Evolutionary conservation across 2,329 filamentous ascomycete species (phyloP), one percentile per base, ranked within the genome.

Genomic region (Cytospora piceae): DNA sequence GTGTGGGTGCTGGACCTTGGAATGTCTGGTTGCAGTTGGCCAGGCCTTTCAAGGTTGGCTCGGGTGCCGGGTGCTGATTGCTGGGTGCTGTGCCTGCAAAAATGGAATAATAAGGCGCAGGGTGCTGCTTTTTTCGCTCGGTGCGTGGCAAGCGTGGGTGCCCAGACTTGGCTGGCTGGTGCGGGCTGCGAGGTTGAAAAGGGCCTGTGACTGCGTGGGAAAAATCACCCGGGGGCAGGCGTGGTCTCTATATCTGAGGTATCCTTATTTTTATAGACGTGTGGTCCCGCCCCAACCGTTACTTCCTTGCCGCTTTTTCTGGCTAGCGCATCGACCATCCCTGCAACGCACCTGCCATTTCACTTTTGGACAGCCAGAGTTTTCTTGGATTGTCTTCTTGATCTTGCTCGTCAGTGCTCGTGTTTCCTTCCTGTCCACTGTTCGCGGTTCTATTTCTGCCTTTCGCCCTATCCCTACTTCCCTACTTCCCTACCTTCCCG

Each of bases 211-310:
- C 57, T 51, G 46, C 57, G 65, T 67, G 65, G 58, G 65, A 67
- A 61, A 66, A 67, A 64, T 57, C 65, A 60, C 63, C 61, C 51
- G 57, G 60, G 64, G 61, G 65, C 61, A 59, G 63, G 65, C 46
- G 61, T 59, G 62, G 65, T 61, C 65, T 67, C 64, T 62, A 64
- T 67, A 67, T 67, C 65, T 62, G 53, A 67, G 65, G 65, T 60
- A 56, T 59, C 58, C 60, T 61, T 67, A 59, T 67, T 67, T 67
- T 64, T 64, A 67, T 67, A 67, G 63, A 64, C 65, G 53, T 57
- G 61, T 58, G 65, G 52, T 46, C 65, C 60, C 42, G 53, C 61
- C 61, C 61, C 61, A 63, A 63, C 42, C 53, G 61, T 63, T 57
- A 52, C 61, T 63, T 63, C 61, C 61, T 54, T 67, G 65, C 52